Conservation (phyloP, 768 basidiomycete genomes). For the Cystofilobasidium capitatum region DNA sequence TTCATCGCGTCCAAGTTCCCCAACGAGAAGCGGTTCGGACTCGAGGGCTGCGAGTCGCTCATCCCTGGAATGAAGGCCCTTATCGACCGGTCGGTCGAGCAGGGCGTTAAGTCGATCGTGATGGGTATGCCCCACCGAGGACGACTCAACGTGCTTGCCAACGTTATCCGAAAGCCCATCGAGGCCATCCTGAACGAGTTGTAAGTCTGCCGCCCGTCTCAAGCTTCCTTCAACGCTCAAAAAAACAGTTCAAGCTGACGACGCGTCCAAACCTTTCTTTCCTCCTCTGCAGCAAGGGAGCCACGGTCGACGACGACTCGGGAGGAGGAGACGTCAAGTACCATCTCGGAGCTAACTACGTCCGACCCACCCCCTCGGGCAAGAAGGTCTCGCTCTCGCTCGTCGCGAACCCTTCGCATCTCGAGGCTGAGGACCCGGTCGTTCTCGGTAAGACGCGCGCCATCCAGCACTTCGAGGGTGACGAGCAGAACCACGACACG, state of each 20-base stretch:
- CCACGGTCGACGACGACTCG: slow-evolving; percentile 56
- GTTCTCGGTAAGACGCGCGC: slow-evolving; percentile 99
- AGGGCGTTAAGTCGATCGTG: slow-evolving; percentile 89
- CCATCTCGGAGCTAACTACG: slow-evolving; percentile 94
- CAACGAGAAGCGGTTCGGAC: slow-evolving; percentile 98
- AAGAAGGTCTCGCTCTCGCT: slow-evolving; percentile 96
- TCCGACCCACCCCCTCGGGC: slow-evolving; percentile 92
- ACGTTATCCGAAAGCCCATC: slow-evolving; percentile 96
- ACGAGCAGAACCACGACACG: slow-evolving; percentile 61
- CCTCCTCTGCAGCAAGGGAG: slow-evolving; percentile 48
- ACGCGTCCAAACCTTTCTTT: not conserved
- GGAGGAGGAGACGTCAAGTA: slow-evolving; percentile 98
- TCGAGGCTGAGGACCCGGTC: slow-evolving; percentile 94
- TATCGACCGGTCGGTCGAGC: slow-evolving; percentile 94
- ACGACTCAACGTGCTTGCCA: slow-evolving; percentile 91
- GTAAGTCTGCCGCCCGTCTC: not conserved
- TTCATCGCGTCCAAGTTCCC: slow-evolving; percentile 98
- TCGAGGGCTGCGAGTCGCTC: slow-evolving; percentile 94
- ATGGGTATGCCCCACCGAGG: slow-evolving; percentile 99
- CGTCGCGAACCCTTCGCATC: slow-evolving; percentile 95
- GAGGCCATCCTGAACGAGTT: slow-evolving; percentile 78
- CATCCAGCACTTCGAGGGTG: slow-evolving; percentile 86
- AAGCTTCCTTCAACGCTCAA: not conserved
- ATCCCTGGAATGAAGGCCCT: slow-evolving; percentile 99
- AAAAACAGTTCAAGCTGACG: not conserved